phyloP scores from a whole-genome alignment of 176 grass and related monocot species.

The Alloteropsis semialata region DNA sequence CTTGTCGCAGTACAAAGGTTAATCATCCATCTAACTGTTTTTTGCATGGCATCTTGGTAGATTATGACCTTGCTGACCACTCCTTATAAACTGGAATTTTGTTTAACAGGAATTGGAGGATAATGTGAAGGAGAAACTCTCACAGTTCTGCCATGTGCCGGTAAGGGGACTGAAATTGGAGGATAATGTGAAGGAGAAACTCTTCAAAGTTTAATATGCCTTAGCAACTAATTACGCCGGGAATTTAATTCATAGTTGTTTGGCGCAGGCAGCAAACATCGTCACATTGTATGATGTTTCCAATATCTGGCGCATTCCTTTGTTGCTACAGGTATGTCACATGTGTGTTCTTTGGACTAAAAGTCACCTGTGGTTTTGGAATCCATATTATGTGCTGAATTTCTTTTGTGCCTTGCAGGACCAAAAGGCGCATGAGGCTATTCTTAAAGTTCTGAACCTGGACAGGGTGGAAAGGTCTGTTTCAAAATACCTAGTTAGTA shows the following conservation, averaged over 20 bases:
- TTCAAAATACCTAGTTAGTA: constrained; percentile 14
- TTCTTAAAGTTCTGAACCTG: constrained; percentile 75
- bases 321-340: constrained; percentile 56
- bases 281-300: constrained; percentile 73
- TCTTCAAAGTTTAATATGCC: too few relatives aligned
- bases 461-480: constrained; percentile 65
- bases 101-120: constrained; percentile 56
- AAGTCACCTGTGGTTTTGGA: not conserved
- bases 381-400: constrained; percentile 8
- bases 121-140: constrained; percentile 81
- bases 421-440: constrained; percentile 77
- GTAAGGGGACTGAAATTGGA: constrained; percentile 51
- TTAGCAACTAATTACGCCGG: not conserved
- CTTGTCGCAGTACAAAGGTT: constrained; percentile 76
- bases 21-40: not conserved
- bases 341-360: constrained; percentile 13
- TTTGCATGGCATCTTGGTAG: not conserved
- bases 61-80: not conserved
- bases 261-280: constrained; percentile 64
- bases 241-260: constrained; percentile 19
- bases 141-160: constrained; percentile 82
- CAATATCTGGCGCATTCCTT: constrained; percentile 83
- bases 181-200: too few relatives aligned
- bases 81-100: not conserved
- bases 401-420: constrained; percentile 34